Evolutionary conservation across 2,329 filamentous ascomycete genomes (phyloP).

Genomic region (Paracamarosporium sp.): DNA sequence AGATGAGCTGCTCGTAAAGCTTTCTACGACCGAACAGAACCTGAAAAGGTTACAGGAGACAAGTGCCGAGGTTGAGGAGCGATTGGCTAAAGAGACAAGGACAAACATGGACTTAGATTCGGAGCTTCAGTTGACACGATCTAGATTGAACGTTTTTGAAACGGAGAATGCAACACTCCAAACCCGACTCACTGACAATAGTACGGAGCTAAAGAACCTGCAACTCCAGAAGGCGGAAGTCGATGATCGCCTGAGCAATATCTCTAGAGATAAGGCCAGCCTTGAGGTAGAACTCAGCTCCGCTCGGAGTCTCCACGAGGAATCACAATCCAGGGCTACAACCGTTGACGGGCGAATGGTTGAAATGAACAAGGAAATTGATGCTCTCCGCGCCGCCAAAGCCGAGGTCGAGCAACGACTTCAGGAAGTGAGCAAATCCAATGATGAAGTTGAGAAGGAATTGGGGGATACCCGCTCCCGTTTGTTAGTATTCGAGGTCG

Average conservation of each 20-base stretch:
- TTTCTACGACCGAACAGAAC: constrained; percentile 25
- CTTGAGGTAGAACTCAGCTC: constrained; percentile 14
- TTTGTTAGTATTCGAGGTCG: constrained; percentile 13
- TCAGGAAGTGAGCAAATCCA: background rate
- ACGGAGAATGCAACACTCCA: constrained; percentile 24
- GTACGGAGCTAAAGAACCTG: constrained; percentile 21
- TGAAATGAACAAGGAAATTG: constrained; percentile 1
- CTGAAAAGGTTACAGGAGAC: constrained; percentile 20
- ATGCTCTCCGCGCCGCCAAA: background rate
- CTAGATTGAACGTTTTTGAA: constrained; percentile 22
- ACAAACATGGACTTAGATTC: constrained; percentile 25
- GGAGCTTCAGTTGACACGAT: constrained; percentile 23
- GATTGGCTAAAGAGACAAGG: constrained; percentile 19
- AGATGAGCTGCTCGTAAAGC: constrained; percentile 11
- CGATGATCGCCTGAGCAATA: constrained; percentile 13
- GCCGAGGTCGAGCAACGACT: constrained; percentile 8
- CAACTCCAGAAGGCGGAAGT: constrained; percentile 19
- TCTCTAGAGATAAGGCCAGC: constrained; percentile 2
- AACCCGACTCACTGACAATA: constrained; percentile 20
- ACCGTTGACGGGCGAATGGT: constrained; percentile 9
- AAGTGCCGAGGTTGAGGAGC: constrained; percentile 21
- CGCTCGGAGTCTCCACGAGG: constrained; percentile 7
- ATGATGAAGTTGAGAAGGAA: constrained; percentile 14
- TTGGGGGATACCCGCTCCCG: constrained; percentile 15
- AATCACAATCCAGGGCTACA: constrained; percentile 13